These are phyloP conservation scores for Boletus eberwhitei DNA, from an alignment of 768 basidiomycete species.

Conservation along the genomic window DNA sequence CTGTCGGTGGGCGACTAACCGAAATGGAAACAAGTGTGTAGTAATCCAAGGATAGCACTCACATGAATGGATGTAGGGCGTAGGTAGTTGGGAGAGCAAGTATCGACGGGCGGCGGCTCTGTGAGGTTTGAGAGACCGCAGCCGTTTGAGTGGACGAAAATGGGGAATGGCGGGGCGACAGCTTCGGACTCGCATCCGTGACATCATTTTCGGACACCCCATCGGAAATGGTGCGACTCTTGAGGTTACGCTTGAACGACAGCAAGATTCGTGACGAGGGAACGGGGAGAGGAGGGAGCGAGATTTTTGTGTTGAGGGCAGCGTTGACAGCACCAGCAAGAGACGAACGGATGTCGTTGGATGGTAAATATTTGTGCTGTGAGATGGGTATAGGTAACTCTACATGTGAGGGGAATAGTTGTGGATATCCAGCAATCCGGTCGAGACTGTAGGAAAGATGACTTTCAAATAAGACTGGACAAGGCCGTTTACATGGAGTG, in stretches of 20 bases:
- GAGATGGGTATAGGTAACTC: slow-evolving; percentile 28
- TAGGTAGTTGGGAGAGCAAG: slow-evolving; percentile 10
- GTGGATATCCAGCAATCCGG: slow-evolving; percentile 39
- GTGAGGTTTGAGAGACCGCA: background rate
- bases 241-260: slow-evolving; percentile 23
- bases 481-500: slow-evolving; percentile 13
- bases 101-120: slow-evolving; percentile 7
- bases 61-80: slow-evolving; percentile 20
- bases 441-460: slow-evolving; percentile 33
- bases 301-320: slow-evolving; percentile 17
- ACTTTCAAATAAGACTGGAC: slow-evolving; percentile 36
- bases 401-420: slow-evolving; percentile 40
- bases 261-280: slow-evolving; percentile 19
- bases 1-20: slow-evolving; percentile 17
- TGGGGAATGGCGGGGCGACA: background rate
- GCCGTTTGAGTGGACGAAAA: background rate
- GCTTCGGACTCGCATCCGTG: background rate
- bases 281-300: slow-evolving; percentile 15
- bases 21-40: background rate
- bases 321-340: slow-evolving; percentile 24
- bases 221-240: background rate
- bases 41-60: background rate
- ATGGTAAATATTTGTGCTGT: slow-evolving; percentile 5
- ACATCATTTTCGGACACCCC: background rate
- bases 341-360: slow-evolving; percentile 13